Percentiles rank a stretch among this genome's conserved stretches.
Conservation (phyloP, 2,329 filamentous ascomycete genomes). For the Calonectria pseudoreteaudii region DNA sequence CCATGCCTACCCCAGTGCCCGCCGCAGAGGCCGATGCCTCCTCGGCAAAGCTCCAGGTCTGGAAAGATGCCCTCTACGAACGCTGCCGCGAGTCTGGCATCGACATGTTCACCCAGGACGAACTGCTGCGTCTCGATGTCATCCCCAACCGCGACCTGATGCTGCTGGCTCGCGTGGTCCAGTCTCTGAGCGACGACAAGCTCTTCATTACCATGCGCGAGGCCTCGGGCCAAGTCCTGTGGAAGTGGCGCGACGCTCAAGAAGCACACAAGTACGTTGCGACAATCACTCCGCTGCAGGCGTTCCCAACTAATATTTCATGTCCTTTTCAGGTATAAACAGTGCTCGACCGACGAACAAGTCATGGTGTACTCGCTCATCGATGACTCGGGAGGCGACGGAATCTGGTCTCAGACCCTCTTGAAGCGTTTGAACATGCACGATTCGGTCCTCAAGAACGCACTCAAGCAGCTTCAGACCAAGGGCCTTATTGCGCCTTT, state of each 20-base stretch:
- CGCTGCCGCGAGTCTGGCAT: constrained; percentile 63
- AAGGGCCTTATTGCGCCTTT: constrained; percentile 89
- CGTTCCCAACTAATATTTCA: constrained; percentile 24
- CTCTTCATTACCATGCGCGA: constrained; percentile 63
- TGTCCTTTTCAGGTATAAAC: constrained; percentile 62
- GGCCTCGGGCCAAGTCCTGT: constrained; percentile 56
- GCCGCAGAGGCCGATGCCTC: constrained; percentile 47
- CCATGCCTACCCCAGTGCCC: constrained; percentile 45
- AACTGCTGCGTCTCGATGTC: constrained; percentile 67
- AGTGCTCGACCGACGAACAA: constrained; percentile 77
- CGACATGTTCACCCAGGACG: constrained; percentile 68
- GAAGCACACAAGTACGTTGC: constrained; percentile 70
- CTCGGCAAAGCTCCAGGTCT: constrained; percentile 59
- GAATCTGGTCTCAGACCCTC: constrained; percentile 91
- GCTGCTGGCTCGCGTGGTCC: constrained; percentile 66
- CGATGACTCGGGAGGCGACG: constrained; percentile 85
- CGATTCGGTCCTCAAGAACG: constrained; percentile 83
- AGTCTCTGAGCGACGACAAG: constrained; percentile 70
- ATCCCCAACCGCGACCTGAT: constrained; percentile 68
- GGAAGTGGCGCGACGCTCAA: constrained; percentile 68
- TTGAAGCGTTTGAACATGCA: constrained; percentile 85
- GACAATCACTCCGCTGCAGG: not conserved
- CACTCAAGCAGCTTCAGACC: constrained; percentile 84
- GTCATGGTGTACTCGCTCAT: constrained; percentile 89
- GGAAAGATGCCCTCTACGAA: constrained; percentile 69